Evolutionary conservation across 2,329 filamentous ascomycete genomes (phyloP), one percentile per base, ranked within the genome.

Genomic region (Talaromyces verruculosus): DNA sequence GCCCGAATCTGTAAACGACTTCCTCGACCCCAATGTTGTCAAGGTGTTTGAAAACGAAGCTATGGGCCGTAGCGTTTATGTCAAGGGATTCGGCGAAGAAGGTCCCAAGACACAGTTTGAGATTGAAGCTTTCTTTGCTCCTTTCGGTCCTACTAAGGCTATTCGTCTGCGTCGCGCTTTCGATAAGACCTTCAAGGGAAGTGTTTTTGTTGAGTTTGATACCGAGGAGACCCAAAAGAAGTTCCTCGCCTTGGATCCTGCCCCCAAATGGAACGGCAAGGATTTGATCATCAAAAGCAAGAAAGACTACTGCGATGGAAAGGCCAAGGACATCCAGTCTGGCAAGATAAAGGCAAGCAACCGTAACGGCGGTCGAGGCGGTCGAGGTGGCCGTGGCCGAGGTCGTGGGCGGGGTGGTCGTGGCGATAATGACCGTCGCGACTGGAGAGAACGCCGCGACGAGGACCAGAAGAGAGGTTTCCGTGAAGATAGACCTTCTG

Each of bases 161-260:
- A 89, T 99, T 68, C 93, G 94, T 75, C 90, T 99, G 69, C 92
- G 96, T 71, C 92, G 95, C 70, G 84, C 85, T 51, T 82, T 89
- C 67, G 81, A 86, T 59, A 88, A 88, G 73, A 81, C 85, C 62
- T 99, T 98, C 88, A 99, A 99, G 85, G 93, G 94, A 71, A 97
- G 92, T 71, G 92, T 97, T 66, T 98, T 97, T 76, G 92, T 97
- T 70, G 94, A 97, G 79, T 99, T 98, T 78, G 85, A 87, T 68
- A 87, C 87, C 60, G 89, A 93, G 74, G 91, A 96, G 71, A 85
- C 87, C 25, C 89, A 91, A 73, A 85, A 93, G 77, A 88, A 88
- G 67, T 99, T 99, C 80, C 82, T 97, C 68, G 87, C 83, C 15
- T 82, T 92, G 47, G 90, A 96, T 64, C 89, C 91, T 22, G 89